phyloP scores from a whole-genome alignment of 805 yeast genomes.

The Ogataea henricii region DNA sequence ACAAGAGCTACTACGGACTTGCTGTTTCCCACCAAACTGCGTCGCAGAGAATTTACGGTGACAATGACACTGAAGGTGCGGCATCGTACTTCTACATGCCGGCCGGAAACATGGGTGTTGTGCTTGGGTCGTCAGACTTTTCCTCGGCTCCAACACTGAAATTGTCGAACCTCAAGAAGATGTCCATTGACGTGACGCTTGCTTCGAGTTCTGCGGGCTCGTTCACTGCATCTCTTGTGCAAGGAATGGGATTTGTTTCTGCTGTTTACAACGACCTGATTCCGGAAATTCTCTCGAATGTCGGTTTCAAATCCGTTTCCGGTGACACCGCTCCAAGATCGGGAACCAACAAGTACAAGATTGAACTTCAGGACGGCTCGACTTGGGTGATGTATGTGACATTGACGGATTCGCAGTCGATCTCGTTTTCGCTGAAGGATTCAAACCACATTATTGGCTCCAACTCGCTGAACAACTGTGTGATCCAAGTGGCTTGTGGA shows the following conservation, averaged over 20 bases:
- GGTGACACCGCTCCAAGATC: conserved; percentile 44
- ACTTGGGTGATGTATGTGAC: conserved; percentile 67
- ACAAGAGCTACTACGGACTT: conserved; percentile 49
- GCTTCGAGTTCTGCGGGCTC: conserved; percentile 35
- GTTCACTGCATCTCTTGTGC: conserved; percentile 63
- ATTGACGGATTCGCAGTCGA: conserved; percentile 42
- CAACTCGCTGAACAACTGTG: conserved; percentile 47
- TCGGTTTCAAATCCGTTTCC: conserved; percentile 57
- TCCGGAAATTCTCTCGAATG: conserved; percentile 54
- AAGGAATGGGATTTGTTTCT: conserved; percentile 81
- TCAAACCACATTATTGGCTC: conserved; percentile 43
- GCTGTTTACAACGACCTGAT: conserved; percentile 56
- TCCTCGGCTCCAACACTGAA: conserved; percentile 17
- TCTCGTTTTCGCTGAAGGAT: conserved; percentile 29
- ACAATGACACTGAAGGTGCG: conserved; percentile 41
- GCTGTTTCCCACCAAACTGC: conserved; percentile 64
- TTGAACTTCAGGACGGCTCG: conserved; percentile 51
- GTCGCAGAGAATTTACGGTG: conserved; percentile 63
- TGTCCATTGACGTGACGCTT: conserved; percentile 24
- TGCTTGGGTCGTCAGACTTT: conserved; percentile 48
- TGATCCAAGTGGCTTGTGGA: conserved; percentile 62
- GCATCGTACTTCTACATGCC: conserved; percentile 66
- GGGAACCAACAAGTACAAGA: conserved; percentile 53
- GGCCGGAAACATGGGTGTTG: conserved; percentile 55
- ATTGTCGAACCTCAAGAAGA: conserved; percentile 21